phyloP scores from a whole-genome alignment of 2,329 filamentous ascomycete genomes.

The Botrytis hyacinthi region DNA sequence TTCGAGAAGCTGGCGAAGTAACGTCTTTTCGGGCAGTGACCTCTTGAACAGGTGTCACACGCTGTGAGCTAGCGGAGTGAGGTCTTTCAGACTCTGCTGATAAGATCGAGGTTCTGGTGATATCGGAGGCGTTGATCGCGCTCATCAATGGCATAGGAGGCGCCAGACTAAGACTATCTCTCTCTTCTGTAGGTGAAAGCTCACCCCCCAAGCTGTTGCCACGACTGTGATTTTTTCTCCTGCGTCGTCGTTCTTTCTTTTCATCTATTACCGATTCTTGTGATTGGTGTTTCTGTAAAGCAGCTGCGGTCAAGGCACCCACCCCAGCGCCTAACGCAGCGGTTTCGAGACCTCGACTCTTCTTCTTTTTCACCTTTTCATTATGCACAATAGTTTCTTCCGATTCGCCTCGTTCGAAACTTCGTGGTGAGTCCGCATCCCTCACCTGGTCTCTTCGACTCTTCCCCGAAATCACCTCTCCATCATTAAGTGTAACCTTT shows the following conservation, averaged over 20 bases:
- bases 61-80: slow-evolving; percentile 54
- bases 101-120: slow-evolving; percentile 83
- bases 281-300: slow-evolving; percentile 64
- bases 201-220: slow-evolving; percentile 44
- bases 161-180: slow-evolving; percentile 52
- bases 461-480: slow-evolving; percentile 54
- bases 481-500: slow-evolving; percentile 58
- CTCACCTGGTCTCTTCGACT: slow-evolving; percentile 47
- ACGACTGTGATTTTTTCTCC: slow-evolving; percentile 49
- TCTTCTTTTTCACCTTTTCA: slow-evolving; percentile 44
- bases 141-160: slow-evolving; percentile 88
- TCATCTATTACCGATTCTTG: slow-evolving; percentile 53
- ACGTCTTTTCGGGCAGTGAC: slow-evolving; percentile 54
- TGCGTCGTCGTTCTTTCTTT: slow-evolving; percentile 43
- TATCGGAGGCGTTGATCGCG: slow-evolving; percentile 78
- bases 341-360: slow-evolving; percentile 32
- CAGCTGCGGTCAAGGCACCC: slow-evolving; percentile 59
- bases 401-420: slow-evolving; percentile 44
- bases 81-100: slow-evolving; percentile 77
- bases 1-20: slow-evolving; percentile 58
- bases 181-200: slow-evolving; percentile 42
- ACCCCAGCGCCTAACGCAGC: slow-evolving; percentile 42
- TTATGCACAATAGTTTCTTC: slow-evolving; percentile 50
- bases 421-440: slow-evolving; percentile 31
- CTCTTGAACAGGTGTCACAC: slow-evolving; percentile 56